Evolutionary conservation across 208 protist genomes (phyloP).

Genomic region (Sergeia podlipaevii): DNA sequence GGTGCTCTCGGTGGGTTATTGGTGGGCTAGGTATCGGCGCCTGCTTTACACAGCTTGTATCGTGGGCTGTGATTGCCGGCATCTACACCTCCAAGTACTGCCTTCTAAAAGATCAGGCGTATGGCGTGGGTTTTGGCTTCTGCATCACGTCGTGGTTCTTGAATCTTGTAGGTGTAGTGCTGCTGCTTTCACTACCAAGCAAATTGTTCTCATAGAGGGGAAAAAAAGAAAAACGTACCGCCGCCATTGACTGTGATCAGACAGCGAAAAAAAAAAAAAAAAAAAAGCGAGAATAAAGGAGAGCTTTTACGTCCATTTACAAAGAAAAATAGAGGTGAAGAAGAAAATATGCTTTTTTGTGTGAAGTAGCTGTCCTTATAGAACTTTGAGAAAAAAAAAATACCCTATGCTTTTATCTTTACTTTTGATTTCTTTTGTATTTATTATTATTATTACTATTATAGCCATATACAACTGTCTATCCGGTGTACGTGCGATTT

Average conservation of each 20-base stretch:
- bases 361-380: no score
- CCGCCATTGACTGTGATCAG: no score
- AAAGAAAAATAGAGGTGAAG: no score
- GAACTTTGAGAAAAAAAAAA: no score
- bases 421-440: background rate
- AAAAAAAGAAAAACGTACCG: no score
- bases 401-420: background rate
- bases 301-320: no score
- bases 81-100: conserved; percentile 22
- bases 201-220: no score
- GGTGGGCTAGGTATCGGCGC: conserved; percentile 16
- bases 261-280: conserved; percentile 4
- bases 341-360: no score
- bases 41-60: conserved; percentile 36
- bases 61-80: conserved; percentile 41
- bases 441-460: background rate
- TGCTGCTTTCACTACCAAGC: conserved; percentile 17
- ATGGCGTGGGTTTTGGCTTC: conserved; percentile 65
- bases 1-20: conserved; percentile 21
- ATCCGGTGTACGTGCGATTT: no score
- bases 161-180: conserved; percentile 18
- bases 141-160: conserved; percentile 49
- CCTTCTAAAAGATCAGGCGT: conserved; percentile 9
- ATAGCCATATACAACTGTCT: background rate
- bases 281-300: no score